A percentile compares a stretch with the other conserved stretches of the same genome.
Conservation (phyloP, 2,329 filamentous ascomycete genomes). For the Nemania diffusa region DNA sequence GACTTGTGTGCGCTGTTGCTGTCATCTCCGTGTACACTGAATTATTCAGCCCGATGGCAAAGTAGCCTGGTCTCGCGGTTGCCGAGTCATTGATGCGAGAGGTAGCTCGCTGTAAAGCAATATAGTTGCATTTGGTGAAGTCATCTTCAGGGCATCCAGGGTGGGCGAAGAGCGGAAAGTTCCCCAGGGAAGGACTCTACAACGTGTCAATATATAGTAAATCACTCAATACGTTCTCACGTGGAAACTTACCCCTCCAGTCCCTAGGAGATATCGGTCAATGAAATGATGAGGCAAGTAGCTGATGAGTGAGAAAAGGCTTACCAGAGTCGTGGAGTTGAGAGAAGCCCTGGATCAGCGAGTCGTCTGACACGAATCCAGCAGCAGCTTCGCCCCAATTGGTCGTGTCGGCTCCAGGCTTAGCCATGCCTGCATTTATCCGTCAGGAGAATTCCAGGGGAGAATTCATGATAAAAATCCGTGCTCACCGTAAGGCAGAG, state of each 20-base stretch:
- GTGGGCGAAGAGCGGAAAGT: conserved; percentile 64
- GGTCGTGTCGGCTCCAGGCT: conserved; percentile 48
- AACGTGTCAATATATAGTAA: conserved; percentile 33
- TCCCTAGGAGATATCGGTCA: conserved; percentile 40
- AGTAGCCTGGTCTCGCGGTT: conserved; percentile 68
- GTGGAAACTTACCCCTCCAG: conserved; percentile 51
- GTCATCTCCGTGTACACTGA: conserved; percentile 71
- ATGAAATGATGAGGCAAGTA: neutral
- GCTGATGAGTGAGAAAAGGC: neutral
- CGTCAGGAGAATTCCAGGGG: conserved; percentile 25
- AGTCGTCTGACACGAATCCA: conserved; percentile 50
- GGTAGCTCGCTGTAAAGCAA: conserved; percentile 57
- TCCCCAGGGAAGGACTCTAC: conserved; percentile 59
- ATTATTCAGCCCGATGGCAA: conserved; percentile 66
- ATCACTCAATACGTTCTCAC: neutral
- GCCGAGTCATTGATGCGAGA: conserved; percentile 62
- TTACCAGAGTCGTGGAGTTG: conserved; percentile 51
- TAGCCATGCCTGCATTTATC: conserved; percentile 47
- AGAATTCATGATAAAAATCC: neutral
- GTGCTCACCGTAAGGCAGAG: conserved; percentile 48
- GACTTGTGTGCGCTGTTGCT: conserved; percentile 64
- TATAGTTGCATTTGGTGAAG: conserved; percentile 62
- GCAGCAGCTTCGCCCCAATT: conserved; percentile 46
- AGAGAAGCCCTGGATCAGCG: conserved; percentile 48
- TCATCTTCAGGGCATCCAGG: conserved; percentile 61